A percentile compares a stretch with the other conserved stretches of the same genome.
These are phyloP conservation scores for Abrus precatorius DNA, from an alignment of 306 rosid genomes.

Conservation along the genomic window DNA sequence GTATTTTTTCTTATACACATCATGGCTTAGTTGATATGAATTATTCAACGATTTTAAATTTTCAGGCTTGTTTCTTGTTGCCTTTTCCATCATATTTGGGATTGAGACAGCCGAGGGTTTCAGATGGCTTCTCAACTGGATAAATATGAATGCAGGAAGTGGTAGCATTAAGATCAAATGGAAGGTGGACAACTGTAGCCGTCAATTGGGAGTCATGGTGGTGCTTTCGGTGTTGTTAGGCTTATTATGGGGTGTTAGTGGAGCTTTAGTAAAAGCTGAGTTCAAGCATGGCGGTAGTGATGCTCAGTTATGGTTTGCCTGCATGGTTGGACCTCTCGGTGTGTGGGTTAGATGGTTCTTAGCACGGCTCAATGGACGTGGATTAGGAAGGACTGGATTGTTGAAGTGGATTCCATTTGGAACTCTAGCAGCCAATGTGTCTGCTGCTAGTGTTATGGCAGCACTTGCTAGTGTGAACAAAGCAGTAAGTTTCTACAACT, in stretches of 20 bases:
- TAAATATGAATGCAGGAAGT: constrained; percentile 31
- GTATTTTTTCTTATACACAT: background rate
- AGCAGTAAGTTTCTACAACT: constrained; percentile 52
- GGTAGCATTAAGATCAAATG: constrained; percentile 45
- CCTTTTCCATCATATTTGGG: constrained; percentile 68
- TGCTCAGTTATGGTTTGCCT: constrained; percentile 71
- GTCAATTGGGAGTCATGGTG: constrained; percentile 55
- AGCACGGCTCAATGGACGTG: constrained; percentile 75
- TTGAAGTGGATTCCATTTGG: constrained; percentile 78
- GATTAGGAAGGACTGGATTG: constrained; percentile 58
- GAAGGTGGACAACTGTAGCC: constrained; percentile 53
- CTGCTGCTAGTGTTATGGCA: constrained; percentile 73
- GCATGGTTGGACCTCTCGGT: constrained; percentile 77
- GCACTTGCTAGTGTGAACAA: constrained; percentile 59
- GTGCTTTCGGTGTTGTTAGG: constrained; percentile 53
- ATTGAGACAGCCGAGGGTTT: constrained; percentile 76
- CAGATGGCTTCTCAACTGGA: constrained; percentile 55
- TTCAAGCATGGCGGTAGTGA: constrained; percentile 51
- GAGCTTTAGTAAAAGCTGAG: constrained; percentile 47
- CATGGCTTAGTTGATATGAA: constrained; percentile 4
- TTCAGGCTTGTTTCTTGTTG: constrained; percentile 75
- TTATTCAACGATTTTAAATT: background rate
- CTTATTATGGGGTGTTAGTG: constrained; percentile 58
- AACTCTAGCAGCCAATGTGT: constrained; percentile 69
- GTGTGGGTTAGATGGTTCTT: constrained; percentile 86